phyloP scores from a whole-genome alignment of 2,329 filamentous ascomycete species.

The Diaporthe caulivora region DNA sequence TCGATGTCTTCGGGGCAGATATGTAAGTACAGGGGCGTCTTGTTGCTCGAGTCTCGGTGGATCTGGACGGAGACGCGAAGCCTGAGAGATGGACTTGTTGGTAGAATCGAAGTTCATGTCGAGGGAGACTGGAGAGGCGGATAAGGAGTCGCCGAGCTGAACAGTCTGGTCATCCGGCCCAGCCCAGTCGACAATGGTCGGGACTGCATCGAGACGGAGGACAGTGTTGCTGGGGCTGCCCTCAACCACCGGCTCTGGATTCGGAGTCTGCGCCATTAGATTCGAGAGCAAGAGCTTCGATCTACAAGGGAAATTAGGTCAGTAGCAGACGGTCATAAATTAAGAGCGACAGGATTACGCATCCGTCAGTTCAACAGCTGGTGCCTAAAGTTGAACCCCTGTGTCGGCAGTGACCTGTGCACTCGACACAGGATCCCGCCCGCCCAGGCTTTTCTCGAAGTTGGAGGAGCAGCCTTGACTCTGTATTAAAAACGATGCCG shows the following conservation, averaged over 20 bases:
- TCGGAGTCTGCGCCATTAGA: neutral
- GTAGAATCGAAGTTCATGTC: constrained; percentile 4
- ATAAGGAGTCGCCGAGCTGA: neutral
- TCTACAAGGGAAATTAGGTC: neutral
- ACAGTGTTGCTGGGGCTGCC: neutral
- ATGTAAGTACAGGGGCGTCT: constrained; percentile 1
- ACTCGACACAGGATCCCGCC: constrained; percentile 28
- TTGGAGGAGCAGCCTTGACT: constrained; percentile 21
- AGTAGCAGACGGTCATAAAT: neutral
- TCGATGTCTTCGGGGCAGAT: neutral
- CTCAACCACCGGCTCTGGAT: neutral
- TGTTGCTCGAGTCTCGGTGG: constrained; percentile 12
- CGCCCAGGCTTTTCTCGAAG: constrained; percentile 20
- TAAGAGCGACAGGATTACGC: constrained; percentile 15
- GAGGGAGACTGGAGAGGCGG: neutral
- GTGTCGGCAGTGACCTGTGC: constrained; percentile 20
- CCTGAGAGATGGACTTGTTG: neutral
- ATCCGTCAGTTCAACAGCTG: constrained; percentile 23
- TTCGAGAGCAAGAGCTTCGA: neutral
- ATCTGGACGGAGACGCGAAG: constrained; percentile 18
- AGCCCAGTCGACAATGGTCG: neutral
- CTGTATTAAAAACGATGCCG: neutral
- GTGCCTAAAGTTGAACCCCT: constrained; percentile 19
- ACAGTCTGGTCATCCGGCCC: neutral
- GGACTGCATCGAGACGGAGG: neutral